Conservation (phyloP, 257 asterid species). For the Cruciata laevipes region DNA sequence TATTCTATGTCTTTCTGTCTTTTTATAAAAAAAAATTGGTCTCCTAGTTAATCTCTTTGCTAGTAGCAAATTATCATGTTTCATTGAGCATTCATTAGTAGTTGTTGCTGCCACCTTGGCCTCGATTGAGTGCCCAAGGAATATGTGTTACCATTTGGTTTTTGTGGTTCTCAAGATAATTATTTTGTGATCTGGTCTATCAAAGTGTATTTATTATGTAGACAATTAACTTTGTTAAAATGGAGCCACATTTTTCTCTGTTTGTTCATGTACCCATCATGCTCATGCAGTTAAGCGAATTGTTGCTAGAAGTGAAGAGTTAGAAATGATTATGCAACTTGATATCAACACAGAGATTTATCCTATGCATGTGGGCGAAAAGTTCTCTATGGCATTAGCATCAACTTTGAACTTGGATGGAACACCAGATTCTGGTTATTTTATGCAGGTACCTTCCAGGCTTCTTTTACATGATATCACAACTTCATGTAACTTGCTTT, state of each 20-base stretch:
- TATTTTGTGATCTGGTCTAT: neutral
- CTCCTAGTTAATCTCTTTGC: neutral
- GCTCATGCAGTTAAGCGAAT: conserved; percentile 52
- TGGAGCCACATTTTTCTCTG: neutral
- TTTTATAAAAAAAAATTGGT: neutral
- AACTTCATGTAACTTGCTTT: neutral
- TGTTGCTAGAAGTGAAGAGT: conserved; percentile 77
- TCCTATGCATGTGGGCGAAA: conserved; percentile 67
- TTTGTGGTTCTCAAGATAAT: neutral
- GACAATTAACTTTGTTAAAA: neutral
- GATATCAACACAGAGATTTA: conserved; percentile 73
- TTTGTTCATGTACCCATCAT: neutral
- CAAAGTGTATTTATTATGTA: neutral
- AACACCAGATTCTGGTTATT: conserved; percentile 82
- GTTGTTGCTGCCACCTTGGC: neutral
- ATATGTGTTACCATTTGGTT: neutral
- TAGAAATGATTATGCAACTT: conserved; percentile 73
- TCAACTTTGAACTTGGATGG: conserved; percentile 94
- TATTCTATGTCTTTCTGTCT: neutral
- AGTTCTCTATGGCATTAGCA: conserved; percentile 82
- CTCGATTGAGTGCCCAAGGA: neutral
- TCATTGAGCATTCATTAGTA: no score
- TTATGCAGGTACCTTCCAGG: conserved; percentile 44
- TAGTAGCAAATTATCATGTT: neutral
- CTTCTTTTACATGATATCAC: neutral